Percentiles rank a stretch among this genome's conserved stretches.
Conservation (phyloP, 371 early-diverging fungal genomes). For the Zychaea mexicana region DNA sequence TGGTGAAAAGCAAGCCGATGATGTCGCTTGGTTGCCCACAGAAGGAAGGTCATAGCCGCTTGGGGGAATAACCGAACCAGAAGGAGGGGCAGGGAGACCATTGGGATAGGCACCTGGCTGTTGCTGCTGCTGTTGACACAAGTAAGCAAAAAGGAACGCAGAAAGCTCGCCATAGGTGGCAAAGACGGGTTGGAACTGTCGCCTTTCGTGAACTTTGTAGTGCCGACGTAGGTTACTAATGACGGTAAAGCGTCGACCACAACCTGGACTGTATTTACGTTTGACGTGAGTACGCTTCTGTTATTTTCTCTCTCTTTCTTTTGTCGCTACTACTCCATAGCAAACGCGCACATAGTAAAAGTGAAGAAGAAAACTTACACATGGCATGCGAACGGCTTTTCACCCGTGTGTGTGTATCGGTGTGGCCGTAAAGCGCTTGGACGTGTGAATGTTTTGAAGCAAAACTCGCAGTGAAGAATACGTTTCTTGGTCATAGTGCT, state of each 20-base stretch:
- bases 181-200: not conserved
- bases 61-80: not conserved
- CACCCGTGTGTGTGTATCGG: conserved; percentile 19
- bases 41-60: not conserved
- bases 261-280: conserved; percentile 1
- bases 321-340: not conserved
- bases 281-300: not conserved
- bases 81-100: not conserved
- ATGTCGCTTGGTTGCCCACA: not conserved
- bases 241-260: conserved; percentile 10
- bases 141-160: not conserved
- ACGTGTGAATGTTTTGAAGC: conserved; percentile 15
- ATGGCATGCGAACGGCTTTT: conserved; percentile 19
- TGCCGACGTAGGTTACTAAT: conserved; percentile 18
- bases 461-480: conserved; percentile 11
- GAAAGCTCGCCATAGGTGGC: not conserved
- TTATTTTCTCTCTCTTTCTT: not conserved
- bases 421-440: conserved; percentile 19
- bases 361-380: conserved; percentile 7
- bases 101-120: not conserved
- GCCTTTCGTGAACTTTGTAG: conserved; percentile 7
- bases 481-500: conserved; percentile 1
- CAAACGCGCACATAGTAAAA: not conserved
- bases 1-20: not conserved
- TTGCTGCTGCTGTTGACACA: not conserved